A percentile compares a stretch with the other conserved stretches of the same genome.
Evolutionary conservation across 371 early-diverging fungal species (phyloP).

Genomic region (Mucor ambiguus): DNA sequence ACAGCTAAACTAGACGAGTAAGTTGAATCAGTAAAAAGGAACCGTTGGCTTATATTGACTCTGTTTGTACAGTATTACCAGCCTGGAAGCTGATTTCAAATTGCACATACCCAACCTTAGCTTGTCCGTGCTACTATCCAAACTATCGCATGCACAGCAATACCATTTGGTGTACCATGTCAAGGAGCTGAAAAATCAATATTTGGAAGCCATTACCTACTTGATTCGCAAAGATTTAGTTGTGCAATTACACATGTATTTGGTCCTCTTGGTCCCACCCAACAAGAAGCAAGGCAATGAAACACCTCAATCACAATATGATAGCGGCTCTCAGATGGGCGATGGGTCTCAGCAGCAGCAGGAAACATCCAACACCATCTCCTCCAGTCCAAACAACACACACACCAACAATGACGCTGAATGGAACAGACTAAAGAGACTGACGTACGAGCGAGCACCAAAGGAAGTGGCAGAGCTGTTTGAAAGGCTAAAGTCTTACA

Average conservation of each 20-base stretch:
- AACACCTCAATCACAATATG: constrained; percentile 18
- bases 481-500: constrained; percentile 69
- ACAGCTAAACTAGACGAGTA: constrained; percentile 66
- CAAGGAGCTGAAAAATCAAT: constrained; percentile 69
- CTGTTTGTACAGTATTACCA: constrained; percentile 37
- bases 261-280: constrained; percentile 64
- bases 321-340: background rate
- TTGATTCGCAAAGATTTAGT: constrained; percentile 79
- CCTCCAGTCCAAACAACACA: constrained; percentile 32
- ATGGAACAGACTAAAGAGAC: constrained; percentile 33
- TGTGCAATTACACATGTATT: constrained; percentile 84
- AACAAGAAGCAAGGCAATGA: constrained; percentile 11
- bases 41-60: background rate
- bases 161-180: constrained; percentile 63
- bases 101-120: constrained; percentile 70
- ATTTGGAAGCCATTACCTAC: constrained; percentile 81
- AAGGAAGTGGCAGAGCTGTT: constrained; percentile 65
- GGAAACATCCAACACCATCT: constrained; percentile 13
- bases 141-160: constrained; percentile 75
- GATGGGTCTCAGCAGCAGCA: background rate
- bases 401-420: constrained; percentile 33
- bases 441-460: constrained; percentile 47
- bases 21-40: constrained; percentile 8
- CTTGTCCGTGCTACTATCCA: constrained; percentile 70
- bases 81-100: constrained; percentile 63